Percentiles rank a stretch among this genome's conserved stretches.
Evolutionary conservation across 2,329 filamentous ascomycete species (phyloP).

Genomic region (Monilinia fructigena): DNA sequence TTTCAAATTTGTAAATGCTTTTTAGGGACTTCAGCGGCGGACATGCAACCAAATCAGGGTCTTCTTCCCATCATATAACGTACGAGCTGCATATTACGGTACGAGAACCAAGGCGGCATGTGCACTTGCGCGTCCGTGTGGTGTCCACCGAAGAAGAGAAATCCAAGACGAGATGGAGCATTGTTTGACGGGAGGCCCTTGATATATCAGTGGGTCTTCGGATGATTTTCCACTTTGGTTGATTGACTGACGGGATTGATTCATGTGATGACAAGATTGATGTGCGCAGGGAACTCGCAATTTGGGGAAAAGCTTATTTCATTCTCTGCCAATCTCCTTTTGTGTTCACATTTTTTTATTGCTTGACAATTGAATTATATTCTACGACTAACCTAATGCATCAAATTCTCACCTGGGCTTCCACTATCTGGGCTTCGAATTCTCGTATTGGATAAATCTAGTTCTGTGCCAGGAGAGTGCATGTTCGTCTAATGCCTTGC

Average conservation of each 20-base stretch:
- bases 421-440: neutral
- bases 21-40: neutral
- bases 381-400: neutral
- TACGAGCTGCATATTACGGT: slow-evolving; percentile 1
- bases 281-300: slow-evolving; percentile 3
- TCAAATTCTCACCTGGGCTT: neutral
- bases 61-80: neutral
- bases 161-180: slow-evolving; percentile 5
- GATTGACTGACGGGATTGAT: slow-evolving; percentile 3
- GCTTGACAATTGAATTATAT: neutral
- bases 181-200: slow-evolving; percentile 13
- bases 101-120: slow-evolving; percentile 5
- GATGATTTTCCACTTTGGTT: slow-evolving; percentile 1
- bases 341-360: neutral
- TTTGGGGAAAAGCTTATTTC: slow-evolving; percentile 15
- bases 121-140: slow-evolving; percentile 12
- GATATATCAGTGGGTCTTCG: slow-evolving; percentile 4
- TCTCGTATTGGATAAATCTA: neutral
- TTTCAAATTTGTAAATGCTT: neutral
- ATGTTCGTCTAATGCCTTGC: neutral
- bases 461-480: neutral
- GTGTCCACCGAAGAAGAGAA: slow-evolving; percentile 1
- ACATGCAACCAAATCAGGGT: neutral
- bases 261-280: slow-evolving; percentile 13
- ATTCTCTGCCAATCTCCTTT: slow-evolving; percentile 1